Conservation (phyloP, 2,329 filamentous ascomycete species). For the Penicillium griseofulvum region DNA sequence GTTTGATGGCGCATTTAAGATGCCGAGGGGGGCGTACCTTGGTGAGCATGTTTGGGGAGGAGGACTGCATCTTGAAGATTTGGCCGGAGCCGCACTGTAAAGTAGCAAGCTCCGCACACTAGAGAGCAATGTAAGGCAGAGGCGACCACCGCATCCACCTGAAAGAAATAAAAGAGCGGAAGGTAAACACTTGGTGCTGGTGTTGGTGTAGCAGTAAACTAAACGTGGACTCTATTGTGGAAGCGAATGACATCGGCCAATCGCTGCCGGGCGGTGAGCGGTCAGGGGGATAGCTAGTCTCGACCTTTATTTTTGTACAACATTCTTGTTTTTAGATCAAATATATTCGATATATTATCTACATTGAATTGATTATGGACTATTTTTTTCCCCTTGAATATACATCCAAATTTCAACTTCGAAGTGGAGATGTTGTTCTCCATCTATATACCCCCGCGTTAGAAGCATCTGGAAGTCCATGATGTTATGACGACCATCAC, state of each 20-base stretch:
- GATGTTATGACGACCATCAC: constrained; percentile 8
- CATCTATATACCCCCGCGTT: constrained; percentile 14
- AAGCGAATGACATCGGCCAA: constrained; percentile 37
- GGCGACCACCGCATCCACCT: constrained; percentile 36
- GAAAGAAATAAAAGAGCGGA: constrained; percentile 23
- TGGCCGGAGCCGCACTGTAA: constrained; percentile 45
- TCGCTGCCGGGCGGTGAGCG: constrained; percentile 32
- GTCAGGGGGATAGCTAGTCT: constrained; percentile 19
- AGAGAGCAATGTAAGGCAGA: constrained; percentile 27
- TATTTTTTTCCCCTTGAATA: not conserved
- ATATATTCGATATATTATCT: not conserved
- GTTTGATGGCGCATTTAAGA: constrained; percentile 5
- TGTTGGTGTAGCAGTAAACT: constrained; percentile 30
- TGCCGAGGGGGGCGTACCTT: constrained; percentile 38
- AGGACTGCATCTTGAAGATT: constrained; percentile 45
- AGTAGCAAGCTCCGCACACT: constrained; percentile 42
- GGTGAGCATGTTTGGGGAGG: constrained; percentile 50
- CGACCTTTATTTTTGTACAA: constrained; percentile 3
- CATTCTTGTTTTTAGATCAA: not conserved
- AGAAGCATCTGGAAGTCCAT: constrained; percentile 24
- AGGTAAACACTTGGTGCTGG: constrained; percentile 20
- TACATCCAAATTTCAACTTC: not conserved
- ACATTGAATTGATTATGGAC: not conserved
- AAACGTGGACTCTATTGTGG: constrained; percentile 43
- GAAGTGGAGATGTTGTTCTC: constrained; percentile 11